Conservation (phyloP, 768 basidiomycete species). For the Kwoniella dejecticola region DNA sequence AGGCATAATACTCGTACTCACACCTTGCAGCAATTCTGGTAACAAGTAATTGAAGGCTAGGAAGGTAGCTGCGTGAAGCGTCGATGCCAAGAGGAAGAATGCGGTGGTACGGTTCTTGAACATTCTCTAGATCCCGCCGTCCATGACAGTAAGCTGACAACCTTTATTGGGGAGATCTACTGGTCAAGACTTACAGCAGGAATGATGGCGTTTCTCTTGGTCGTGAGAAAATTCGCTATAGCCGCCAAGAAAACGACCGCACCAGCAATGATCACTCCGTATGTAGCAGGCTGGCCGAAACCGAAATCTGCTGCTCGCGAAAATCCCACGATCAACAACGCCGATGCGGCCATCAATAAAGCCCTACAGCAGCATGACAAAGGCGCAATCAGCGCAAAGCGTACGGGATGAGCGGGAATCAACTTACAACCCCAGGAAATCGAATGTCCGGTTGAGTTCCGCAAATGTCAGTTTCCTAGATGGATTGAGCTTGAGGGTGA, state of each 20-base stretch:
- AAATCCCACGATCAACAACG: constrained; percentile 56
- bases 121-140: no score
- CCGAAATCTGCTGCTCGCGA: constrained; percentile 53
- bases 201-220: constrained; percentile 56
- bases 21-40: constrained; percentile 51
- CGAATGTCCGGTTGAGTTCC: constrained; percentile 49
- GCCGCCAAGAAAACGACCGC: constrained; percentile 22
- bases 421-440: constrained; percentile 57
- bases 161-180: not conserved
- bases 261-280: constrained; percentile 54
- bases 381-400: no score
- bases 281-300: constrained; percentile 46
- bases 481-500: constrained; percentile 55
- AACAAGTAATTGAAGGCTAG: constrained; percentile 42
- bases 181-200: constrained; percentile 46
- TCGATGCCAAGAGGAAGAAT: constrained; percentile 47
- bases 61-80: constrained; percentile 48
- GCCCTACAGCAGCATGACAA: constrained; percentile 25
- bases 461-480: constrained; percentile 34
- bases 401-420: no score
- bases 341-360: constrained; percentile 53
- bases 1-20: constrained; percentile 12
- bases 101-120: constrained; percentile 54
- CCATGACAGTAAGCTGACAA: no score
- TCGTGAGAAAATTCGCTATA: constrained; percentile 46